These are phyloP conservation scores for Rhizoclosmatium globosum DNA, from an alignment of 192 early-diverging fungal species.

Conservation along the genomic window DNA sequence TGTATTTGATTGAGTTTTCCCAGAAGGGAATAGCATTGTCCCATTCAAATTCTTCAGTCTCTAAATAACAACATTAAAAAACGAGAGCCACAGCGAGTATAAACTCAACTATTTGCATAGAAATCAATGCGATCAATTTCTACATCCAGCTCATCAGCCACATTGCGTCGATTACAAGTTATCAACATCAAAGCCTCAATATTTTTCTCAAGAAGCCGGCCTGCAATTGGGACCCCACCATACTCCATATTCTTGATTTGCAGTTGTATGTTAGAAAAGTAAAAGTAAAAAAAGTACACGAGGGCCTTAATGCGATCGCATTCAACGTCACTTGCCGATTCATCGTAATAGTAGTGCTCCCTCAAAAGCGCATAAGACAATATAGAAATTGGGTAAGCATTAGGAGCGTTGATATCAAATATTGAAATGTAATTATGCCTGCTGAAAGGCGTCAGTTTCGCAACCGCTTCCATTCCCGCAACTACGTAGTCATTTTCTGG, in stretches of 20 bases:
- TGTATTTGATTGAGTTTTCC: background rate
- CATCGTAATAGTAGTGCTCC: conserved; percentile 14
- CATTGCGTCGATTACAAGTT: background rate
- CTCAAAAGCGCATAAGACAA: conserved; percentile 3
- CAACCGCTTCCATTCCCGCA: background rate
- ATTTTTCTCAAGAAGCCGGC: background rate
- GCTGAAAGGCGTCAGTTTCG: background rate
- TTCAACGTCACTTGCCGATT: background rate
- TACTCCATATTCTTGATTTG: background rate
- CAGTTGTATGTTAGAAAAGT: background rate
- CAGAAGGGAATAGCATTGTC: conserved; percentile 4
- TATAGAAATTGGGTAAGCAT: conserved; percentile 19
- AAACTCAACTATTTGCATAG: background rate
- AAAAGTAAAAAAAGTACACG: conserved; percentile 1
- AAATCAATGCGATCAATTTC: background rate
- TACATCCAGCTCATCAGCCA: background rate
- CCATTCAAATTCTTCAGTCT: background rate
- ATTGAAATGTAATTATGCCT: background rate
- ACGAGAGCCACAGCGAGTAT: background rate
- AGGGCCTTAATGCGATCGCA: conserved; percentile 11
- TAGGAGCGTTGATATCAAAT: background rate
- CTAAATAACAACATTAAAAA: background rate
- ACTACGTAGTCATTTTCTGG: background rate
- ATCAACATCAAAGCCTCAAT: background rate
- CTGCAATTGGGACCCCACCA: background rate